Percentiles rank a stretch among this genome's conserved stretches.
phyloP scores from a whole-genome alignment of 495 filamentous ascomycete species.

The Penicillium canariense region DNA sequence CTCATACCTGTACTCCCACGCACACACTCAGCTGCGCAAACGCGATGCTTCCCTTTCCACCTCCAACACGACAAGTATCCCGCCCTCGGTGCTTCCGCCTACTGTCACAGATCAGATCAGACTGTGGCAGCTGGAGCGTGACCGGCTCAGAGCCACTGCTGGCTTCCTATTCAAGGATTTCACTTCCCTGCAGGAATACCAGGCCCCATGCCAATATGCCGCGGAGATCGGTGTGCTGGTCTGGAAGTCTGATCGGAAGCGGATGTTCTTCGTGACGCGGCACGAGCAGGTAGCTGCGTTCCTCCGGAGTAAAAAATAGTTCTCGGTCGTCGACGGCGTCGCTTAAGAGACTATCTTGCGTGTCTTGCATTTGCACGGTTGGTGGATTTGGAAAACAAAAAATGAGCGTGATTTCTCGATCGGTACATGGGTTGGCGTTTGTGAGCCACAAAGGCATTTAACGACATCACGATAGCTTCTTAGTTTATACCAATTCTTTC shows the following conservation, averaged over 20 bases:
- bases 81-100: constrained; percentile 70
- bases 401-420: neutral
- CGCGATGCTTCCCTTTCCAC: constrained; percentile 49
- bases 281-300: constrained; percentile 81
- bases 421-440: neutral
- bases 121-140: constrained; percentile 95
- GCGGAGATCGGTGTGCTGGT: constrained; percentile 88
- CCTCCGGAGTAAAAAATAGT: constrained; percentile 58
- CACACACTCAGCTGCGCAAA: constrained; percentile 87
- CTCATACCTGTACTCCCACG: constrained; percentile 79
- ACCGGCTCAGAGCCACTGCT: constrained; percentile 76
- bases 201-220: constrained; percentile 71
- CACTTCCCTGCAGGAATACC: constrained; percentile 70
- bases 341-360: no score
- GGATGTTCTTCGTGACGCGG: constrained; percentile 83
- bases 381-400: neutral
- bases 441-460: neutral
- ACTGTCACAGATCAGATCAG: constrained; percentile 97
- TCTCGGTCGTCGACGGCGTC: neutral
- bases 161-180: constrained; percentile 94
- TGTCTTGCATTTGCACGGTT: constrained; percentile 1
- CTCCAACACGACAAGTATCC: constrained; percentile 34
- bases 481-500: neutral
- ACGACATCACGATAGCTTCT: constrained; percentile 17
- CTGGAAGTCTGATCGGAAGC: constrained; percentile 77